Evolutionary conservation across 2,329 filamentous ascomycete genomes (phyloP).

Genomic region (Penicillium sp.): DNA sequence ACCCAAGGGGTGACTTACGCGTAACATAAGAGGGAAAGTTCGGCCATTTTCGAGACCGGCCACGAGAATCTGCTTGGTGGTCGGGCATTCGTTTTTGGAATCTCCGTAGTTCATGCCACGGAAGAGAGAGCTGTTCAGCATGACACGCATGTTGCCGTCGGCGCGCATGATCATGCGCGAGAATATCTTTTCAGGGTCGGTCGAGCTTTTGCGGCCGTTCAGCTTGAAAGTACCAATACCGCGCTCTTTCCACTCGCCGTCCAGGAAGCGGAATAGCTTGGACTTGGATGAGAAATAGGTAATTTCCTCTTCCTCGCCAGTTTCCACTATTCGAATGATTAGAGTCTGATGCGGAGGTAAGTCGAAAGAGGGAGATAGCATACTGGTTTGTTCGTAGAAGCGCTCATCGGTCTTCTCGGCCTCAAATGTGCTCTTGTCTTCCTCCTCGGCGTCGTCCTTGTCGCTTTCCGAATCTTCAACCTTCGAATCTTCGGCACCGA

Average conservation of each 20-base stretch:
- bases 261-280: constrained; percentile 78
- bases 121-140: constrained; percentile 80
- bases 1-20: constrained; percentile 45
- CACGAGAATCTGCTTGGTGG: constrained; percentile 68
- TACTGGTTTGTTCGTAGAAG: constrained; percentile 63
- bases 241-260: constrained; percentile 82
- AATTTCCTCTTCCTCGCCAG: constrained; percentile 80
- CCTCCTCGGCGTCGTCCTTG: constrained; percentile 52
- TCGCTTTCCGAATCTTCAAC: constrained; percentile 48
- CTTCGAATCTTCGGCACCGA: constrained; percentile 67
- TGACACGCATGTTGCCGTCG: constrained; percentile 80
- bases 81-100: constrained; percentile 59
- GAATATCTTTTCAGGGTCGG: constrained; percentile 55
- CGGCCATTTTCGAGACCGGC: constrained; percentile 55
- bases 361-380: constrained; percentile 28
- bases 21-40: constrained; percentile 54
- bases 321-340: constrained; percentile 61
- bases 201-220: constrained; percentile 59
- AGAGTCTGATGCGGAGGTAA: constrained; percentile 15
- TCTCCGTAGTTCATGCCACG: constrained; percentile 77
- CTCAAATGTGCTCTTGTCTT: constrained; percentile 50
- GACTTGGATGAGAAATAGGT: constrained; percentile 74
- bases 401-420: constrained; percentile 49
- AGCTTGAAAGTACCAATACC: constrained; percentile 81
- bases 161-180: constrained; percentile 85